These are phyloP conservation scores for Oxytropis ochrocephala DNA, from an alignment of 306 rosid species.

Conservation along the genomic window DNA sequence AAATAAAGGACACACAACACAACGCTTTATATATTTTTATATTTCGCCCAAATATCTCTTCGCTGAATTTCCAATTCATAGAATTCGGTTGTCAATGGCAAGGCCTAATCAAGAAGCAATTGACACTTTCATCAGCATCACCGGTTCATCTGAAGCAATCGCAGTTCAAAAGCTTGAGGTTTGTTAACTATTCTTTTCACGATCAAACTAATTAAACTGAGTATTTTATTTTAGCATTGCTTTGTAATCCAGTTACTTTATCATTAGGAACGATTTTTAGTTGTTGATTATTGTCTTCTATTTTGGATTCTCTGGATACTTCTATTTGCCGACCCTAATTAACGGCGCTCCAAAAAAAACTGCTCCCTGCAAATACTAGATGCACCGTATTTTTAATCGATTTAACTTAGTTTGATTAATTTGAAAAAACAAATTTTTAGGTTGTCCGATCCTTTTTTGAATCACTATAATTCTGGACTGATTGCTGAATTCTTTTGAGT, in stretches of 20 bases:
- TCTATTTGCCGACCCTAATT: neutral
- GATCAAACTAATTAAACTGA: neutral
- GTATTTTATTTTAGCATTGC: constrained; percentile 15
- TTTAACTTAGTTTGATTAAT: neutral
- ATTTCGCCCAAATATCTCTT: neutral
- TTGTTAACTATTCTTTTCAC: neutral
- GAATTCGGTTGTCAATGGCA: constrained; percentile 55
- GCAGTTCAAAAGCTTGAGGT: constrained; percentile 75
- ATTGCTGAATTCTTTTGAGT: neutral
- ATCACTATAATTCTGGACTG: neutral
- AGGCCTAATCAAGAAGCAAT: constrained; percentile 72
- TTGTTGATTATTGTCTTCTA: neutral
- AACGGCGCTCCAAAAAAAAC: neutral
- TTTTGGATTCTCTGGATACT: neutral
- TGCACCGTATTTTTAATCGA: neutral
- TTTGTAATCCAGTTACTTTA: neutral
- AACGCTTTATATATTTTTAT: neutral
- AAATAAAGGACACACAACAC: neutral
- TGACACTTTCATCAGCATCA: constrained; percentile 69
- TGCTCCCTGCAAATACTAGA: neutral
- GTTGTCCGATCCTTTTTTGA: neutral
- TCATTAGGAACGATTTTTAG: neutral
- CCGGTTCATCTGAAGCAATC: constrained; percentile 57
- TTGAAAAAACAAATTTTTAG: neutral
- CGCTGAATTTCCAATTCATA: neutral